A percentile compares a stretch with the other conserved stretches of the same genome.
Conservation (phyloP, 805 yeast genomes). For the Maudiozyma serrabonitensis region DNA sequence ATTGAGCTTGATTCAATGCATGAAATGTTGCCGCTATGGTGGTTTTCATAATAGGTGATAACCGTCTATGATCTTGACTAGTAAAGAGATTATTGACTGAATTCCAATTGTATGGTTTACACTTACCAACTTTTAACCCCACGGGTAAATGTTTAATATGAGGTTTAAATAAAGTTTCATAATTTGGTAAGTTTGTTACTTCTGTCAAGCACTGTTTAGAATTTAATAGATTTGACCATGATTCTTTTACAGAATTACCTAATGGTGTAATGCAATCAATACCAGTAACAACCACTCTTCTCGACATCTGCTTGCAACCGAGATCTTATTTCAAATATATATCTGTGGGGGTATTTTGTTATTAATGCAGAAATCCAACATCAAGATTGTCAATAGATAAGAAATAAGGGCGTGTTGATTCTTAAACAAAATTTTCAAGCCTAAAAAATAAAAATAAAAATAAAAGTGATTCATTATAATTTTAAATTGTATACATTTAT, state of each 20-base stretch:
- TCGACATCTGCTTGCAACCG: constrained; percentile 5
- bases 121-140: constrained; percentile 58
- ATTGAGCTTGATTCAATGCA: constrained; percentile 62
- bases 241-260: constrained; percentile 52
- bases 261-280: constrained; percentile 80
- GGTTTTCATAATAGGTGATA: constrained; percentile 67
- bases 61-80: constrained; percentile 40
- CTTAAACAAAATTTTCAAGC: too few relatives aligned
- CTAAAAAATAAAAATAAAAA: too few relatives aligned
- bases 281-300: constrained; percentile 86
- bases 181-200: constrained; percentile 31
- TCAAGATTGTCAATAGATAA: too few relatives aligned
- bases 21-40: constrained; percentile 69
- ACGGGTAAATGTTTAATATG: constrained; percentile 46
- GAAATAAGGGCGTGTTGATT: too few relatives aligned
- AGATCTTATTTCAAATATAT: too few relatives aligned
- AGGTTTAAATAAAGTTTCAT: constrained; percentile 33
- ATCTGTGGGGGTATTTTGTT: too few relatives aligned
- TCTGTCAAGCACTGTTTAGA: constrained; percentile 52
- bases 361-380: too few relatives aligned
- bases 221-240: constrained; percentile 46
- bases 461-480: too few relatives aligned
- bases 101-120: constrained; percentile 34
- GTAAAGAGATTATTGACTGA: constrained; percentile 36
- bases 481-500: too few relatives aligned